These are phyloP conservation scores for Hexamita inflata DNA, from an alignment of 208 protist genomes.

Conservation along the genomic window DNA sequence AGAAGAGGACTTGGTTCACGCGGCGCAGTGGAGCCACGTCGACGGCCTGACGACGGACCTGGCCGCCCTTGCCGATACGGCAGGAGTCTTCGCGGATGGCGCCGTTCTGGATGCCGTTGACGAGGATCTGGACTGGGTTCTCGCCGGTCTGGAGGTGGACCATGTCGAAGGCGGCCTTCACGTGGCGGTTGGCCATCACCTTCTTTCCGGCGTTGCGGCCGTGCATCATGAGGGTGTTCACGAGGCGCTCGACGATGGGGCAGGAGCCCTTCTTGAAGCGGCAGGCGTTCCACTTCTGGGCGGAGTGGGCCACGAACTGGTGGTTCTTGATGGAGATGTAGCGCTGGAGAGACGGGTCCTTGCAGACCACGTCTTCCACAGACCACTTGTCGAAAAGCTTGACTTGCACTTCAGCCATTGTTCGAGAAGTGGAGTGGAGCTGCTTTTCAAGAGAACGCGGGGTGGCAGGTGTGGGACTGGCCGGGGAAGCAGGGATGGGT, in stretches of 20 bases:
- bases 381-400: conserved; percentile 58
- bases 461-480: no score
- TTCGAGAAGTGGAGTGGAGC: no score
- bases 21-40: conserved; percentile 98
- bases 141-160: conserved; percentile 92
- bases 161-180: conserved; percentile 95
- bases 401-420: no score
- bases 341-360: conserved; percentile 63
- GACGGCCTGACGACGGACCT: conserved; percentile 94
- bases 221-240: conserved; percentile 60
- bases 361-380: conserved; percentile 47
- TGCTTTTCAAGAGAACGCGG: no score
- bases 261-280: conserved; percentile 95
- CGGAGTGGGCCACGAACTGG: conserved; percentile 76
- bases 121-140: conserved; percentile 90
- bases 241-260: conserved; percentile 70
- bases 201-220: conserved; percentile 99
- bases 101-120: conserved; percentile 89
- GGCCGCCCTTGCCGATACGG: conserved; percentile 94
- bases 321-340: conserved; percentile 80
- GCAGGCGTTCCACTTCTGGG: conserved; percentile 85
- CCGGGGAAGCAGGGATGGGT: no score
- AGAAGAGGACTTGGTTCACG: conserved; percentile 91
- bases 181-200: conserved; percentile 88
- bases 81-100: conserved; percentile 98